Evolutionary conservation across 1,284 basidiomycete genomes (phyloP).

Genomic region (Sparassis latifolia): DNA sequence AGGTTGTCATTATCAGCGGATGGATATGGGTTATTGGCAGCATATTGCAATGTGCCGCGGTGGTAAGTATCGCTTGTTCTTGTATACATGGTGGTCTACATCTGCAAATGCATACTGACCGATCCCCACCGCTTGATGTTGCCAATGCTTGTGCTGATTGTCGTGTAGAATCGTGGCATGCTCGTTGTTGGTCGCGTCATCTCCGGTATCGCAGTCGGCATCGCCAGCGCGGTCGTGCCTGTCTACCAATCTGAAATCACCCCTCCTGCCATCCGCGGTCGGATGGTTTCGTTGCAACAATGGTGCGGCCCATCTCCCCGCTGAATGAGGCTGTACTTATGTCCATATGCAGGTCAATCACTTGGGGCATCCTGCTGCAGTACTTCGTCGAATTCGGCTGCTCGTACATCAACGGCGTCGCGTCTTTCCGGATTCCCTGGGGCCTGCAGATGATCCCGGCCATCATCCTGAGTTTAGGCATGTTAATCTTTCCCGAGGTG

Average conservation of each 20-base stretch:
- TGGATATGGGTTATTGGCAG: conserved; percentile 70
- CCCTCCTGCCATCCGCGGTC: conserved; percentile 63
- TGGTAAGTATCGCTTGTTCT: conserved; percentile 31
- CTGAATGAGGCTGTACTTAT: background rate
- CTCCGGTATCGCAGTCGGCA: conserved; percentile 33
- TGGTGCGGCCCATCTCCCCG: conserved; percentile 30
- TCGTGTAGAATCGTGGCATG: conserved; percentile 47
- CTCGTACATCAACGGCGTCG: conserved; percentile 61
- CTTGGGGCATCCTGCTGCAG: conserved; percentile 70
- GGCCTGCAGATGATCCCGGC: conserved; percentile 74
- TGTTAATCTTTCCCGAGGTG: conserved; percentile 61
- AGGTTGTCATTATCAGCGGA: conserved; percentile 55
- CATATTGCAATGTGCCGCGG: conserved; percentile 57
- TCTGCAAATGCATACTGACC: too few relatives aligned
- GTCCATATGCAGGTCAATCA: conserved; percentile 42
- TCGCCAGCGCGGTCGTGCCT: conserved; percentile 34
- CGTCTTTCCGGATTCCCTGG: conserved; percentile 78
- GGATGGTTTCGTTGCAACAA: conserved; percentile 72
- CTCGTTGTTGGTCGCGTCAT: conserved; percentile 41
- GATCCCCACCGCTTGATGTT: background rate
- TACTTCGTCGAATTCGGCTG: conserved; percentile 73
- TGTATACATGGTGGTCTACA: background rate
- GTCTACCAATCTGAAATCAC: conserved; percentile 65
- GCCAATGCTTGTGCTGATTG: background rate
- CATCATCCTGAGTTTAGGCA: conserved; percentile 60